Percentiles rank a stretch among this genome's conserved stretches.
phyloP scores from a whole-genome alignment of 371 early-diverging fungal species.

The Actinomortierella wolfii region DNA sequence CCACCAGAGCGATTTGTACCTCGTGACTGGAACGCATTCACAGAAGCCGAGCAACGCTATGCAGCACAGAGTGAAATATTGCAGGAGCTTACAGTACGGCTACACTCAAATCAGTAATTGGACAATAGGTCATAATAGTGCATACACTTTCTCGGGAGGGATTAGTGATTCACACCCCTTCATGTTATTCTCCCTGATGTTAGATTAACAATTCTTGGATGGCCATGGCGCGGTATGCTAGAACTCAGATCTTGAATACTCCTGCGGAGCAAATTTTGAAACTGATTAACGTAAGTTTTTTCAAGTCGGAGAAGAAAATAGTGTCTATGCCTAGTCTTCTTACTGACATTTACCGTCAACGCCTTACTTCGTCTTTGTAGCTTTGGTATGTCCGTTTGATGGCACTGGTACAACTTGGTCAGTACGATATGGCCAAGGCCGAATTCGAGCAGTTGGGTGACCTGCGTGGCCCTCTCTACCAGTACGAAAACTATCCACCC shows the following conservation, averaged over 20 bases:
- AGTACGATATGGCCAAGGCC: slow-evolving; percentile 63
- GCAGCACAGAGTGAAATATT: slow-evolving; percentile 40
- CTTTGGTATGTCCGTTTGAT: slow-evolving; percentile 62
- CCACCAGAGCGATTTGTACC: slow-evolving; percentile 58
- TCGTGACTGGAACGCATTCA: slow-evolving; percentile 46
- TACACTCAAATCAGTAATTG: background rate
- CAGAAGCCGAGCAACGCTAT: slow-evolving; percentile 42
- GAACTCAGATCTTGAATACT: slow-evolving; percentile 55
- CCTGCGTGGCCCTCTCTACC: slow-evolving; percentile 52
- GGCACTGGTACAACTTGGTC: slow-evolving; percentile 56
- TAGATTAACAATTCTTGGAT: slow-evolving; percentile 67
- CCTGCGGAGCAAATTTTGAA: slow-evolving; percentile 42
- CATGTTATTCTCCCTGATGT: background rate
- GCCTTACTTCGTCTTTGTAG: too few relatives aligned
- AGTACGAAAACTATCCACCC: slow-evolving; percentile 49
- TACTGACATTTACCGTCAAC: background rate
- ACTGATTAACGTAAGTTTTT: slow-evolving; percentile 28
- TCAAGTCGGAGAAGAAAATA: slow-evolving; percentile 22
- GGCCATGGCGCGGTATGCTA: slow-evolving; percentile 60
- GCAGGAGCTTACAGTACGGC: slow-evolving; percentile 36
- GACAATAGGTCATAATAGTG: too few relatives aligned
- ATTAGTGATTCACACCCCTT: too few relatives aligned
- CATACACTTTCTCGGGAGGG: too few relatives aligned
- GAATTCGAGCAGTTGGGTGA: slow-evolving; percentile 67
- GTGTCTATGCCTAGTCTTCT: slow-evolving; percentile 38